A percentile compares a stretch with the other conserved stretches of the same genome.
phyloP scores from a whole-genome alignment of 768 basidiomycete species.

The Mycena belliarum region DNA sequence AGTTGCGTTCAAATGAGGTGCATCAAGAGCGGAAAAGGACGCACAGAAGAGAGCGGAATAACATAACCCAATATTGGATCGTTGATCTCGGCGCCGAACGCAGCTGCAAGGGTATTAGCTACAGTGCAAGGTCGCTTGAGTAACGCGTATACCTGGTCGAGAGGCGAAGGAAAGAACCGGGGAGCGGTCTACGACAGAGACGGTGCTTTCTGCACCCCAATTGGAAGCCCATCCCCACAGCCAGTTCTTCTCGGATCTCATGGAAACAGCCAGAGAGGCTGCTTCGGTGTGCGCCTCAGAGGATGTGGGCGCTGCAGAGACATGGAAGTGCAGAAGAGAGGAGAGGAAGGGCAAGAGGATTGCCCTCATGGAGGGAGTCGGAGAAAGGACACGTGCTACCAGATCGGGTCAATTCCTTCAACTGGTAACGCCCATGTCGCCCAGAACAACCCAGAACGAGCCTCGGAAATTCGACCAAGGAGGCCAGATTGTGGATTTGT shows the following conservation, averaged over 20 bases:
- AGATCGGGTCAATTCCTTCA: background rate
- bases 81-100: conserved; percentile 73
- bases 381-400: conserved; percentile 7
- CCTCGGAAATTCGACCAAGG: too few relatives aligned
- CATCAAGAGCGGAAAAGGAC: background rate
- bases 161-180: conserved; percentile 73
- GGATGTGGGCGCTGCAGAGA: conserved; percentile 15
- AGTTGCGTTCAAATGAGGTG: background rate
- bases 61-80: conserved; percentile 73
- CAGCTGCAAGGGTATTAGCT: conserved; percentile 43
- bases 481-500: too few relatives aligned
- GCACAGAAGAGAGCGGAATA: conserved; percentile 59
- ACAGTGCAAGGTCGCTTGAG: background rate
- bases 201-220: conserved; percentile 68
- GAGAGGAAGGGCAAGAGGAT: conserved; percentile 11
- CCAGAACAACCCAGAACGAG: too few relatives aligned
- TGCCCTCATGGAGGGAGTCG: conserved; percentile 12
- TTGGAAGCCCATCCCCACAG: conserved; percentile 56
- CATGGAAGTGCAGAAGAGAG: conserved; percentile 1
- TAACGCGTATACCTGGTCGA: conserved; percentile 45
- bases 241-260: conserved; percentile 58
- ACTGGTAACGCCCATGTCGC: background rate
- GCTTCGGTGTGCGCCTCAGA: conserved; percentile 25
- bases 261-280: conserved; percentile 16
- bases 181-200: conserved; percentile 75